These are phyloP conservation scores for Claviceps digitariae DNA, from an alignment of 2,329 filamentous ascomycete genomes.

Conservation along the genomic window DNA sequence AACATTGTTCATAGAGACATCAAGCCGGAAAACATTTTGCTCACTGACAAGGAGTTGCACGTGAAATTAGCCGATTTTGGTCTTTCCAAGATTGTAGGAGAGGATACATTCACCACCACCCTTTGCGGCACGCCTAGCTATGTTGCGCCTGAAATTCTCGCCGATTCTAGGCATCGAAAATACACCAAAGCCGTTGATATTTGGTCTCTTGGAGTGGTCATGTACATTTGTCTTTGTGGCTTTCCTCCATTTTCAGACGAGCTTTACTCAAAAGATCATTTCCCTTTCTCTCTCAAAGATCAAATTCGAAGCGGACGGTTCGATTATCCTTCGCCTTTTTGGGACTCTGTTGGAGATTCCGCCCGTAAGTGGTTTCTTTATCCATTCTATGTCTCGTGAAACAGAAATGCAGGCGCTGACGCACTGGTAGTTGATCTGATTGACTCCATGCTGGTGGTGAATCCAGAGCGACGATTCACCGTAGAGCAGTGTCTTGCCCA, in stretches of 20 bases:
- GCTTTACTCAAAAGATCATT: slow-evolving; percentile 56
- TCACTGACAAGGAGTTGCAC: slow-evolving; percentile 70
- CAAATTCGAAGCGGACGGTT: slow-evolving; percentile 84
- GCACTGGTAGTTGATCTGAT: slow-evolving; percentile 57
- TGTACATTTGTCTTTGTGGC: slow-evolving; percentile 94
- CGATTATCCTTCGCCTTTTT: slow-evolving; percentile 93
- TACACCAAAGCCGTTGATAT: slow-evolving; percentile 94
- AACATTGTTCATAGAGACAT: slow-evolving; percentile 97
- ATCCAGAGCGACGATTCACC: slow-evolving; percentile 69
- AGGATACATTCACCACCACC: slow-evolving; percentile 95
- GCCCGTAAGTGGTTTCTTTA: slow-evolving; percentile 39
- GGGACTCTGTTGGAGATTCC: slow-evolving; percentile 48
- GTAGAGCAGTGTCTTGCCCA: slow-evolving; percentile 85
- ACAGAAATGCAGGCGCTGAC: not conserved
- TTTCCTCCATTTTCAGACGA: slow-evolving; percentile 97
- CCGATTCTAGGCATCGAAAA: slow-evolving; percentile 65
- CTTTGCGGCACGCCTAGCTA: slow-evolving; percentile 95
- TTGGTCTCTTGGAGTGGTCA: slow-evolving; percentile 93
- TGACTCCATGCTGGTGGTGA: slow-evolving; percentile 84
- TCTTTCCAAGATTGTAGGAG: slow-evolving; percentile 94
- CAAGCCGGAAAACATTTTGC: slow-evolving; percentile 90
- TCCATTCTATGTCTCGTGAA: not conserved
- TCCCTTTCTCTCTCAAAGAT: slow-evolving; percentile 74
- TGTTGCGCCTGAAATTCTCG: slow-evolving; percentile 88
- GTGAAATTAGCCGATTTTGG: slow-evolving; percentile 96